Evolutionary conservation across 2,329 filamentous ascomycete genomes (phyloP).

Genomic region (Aureobasidium pullulans): DNA sequence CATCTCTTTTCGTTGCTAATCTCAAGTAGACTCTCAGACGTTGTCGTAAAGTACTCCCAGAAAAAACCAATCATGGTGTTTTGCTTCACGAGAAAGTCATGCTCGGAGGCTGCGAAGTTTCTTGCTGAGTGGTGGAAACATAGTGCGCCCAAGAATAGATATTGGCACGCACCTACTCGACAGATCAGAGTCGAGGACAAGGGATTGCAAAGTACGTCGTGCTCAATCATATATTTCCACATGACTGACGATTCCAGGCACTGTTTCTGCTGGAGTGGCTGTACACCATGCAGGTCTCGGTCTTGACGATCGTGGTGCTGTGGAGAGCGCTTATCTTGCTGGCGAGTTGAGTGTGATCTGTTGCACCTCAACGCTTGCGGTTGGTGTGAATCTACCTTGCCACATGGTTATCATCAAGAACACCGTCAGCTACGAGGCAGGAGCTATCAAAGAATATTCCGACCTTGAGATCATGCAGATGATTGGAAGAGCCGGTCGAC

Average conservation of each 20-base stretch:
- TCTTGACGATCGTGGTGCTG: conserved; percentile 51
- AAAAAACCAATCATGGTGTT: conserved; percentile 77
- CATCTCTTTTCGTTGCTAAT: background rate
- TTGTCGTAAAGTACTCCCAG: conserved; percentile 60
- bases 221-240: conserved; percentile 16
- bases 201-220: conserved; percentile 49
- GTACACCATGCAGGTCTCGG: conserved; percentile 78
- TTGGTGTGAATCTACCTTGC: conserved; percentile 77
- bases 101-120: conserved; percentile 58
- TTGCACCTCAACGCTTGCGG: conserved; percentile 77
- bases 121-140: conserved; percentile 60
- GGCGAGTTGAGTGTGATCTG: conserved; percentile 75
- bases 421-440: conserved; percentile 55
- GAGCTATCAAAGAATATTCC: conserved; percentile 57
- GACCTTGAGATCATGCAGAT: conserved; percentile 87
- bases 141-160: conserved; percentile 43
- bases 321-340: conserved; percentile 62
- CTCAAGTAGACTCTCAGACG: conserved; percentile 49
- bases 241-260: conserved; percentile 28
- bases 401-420: conserved; percentile 79
- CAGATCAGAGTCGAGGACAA: conserved; percentile 47
- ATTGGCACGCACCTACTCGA: conserved; percentile 56
- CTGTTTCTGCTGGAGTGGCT: conserved; percentile 55
- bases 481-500: conserved; percentile 74
- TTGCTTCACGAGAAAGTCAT: conserved; percentile 68